Evolutionary conservation across 805 yeast species (phyloP), one percentile per base, ranked within the genome.

Genomic region (Wickerhamiella cacticola): DNA sequence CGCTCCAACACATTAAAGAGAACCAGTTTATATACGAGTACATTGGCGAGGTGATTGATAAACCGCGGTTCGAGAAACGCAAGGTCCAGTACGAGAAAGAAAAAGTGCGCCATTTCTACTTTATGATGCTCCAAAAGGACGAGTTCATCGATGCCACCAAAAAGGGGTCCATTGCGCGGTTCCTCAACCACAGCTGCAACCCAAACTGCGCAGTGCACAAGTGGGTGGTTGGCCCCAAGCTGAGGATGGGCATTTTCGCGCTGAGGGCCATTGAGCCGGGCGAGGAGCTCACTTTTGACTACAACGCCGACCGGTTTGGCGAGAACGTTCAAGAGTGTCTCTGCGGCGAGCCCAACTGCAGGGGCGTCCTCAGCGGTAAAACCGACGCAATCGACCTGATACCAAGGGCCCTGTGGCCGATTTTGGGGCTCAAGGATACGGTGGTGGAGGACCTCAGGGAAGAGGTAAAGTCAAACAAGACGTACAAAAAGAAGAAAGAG

Each of bases 181-280:
- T 88, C 66, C 82, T 92, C 61, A 89, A 89, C 64, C 98, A 89
- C 65, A 85, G 95, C 18, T 89, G 98, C 64, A 79, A 76, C 58
- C 98, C 98, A 10, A 92, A 92, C 63, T 89, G 95, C 19, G 85
- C 76, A 57, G 95, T 89, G 38, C 96, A 89, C 63, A 89, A 89
- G 68, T 89, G 98, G 98, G 92, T 88, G 15, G 97, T 89, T 12
- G 87, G 87, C 24, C 84, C 82, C 51, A 82, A 85, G 61, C 70
- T 86, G 49, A 73, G 86, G 54, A 92, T 92, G 97, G 98, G 97
- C 24, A 82, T 89, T 21, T 92, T 89, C 62, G 84, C 96, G 45
- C 82, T 82, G 55, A 70, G 95, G 53, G 64, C 70, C 23, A 85
- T 89, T 46, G 40, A 54, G 6, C 63, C 64, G 50, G 96, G 95